phyloP scores from a whole-genome alignment of 208 protist species.

The Vickermania spadyakhi region DNA sequence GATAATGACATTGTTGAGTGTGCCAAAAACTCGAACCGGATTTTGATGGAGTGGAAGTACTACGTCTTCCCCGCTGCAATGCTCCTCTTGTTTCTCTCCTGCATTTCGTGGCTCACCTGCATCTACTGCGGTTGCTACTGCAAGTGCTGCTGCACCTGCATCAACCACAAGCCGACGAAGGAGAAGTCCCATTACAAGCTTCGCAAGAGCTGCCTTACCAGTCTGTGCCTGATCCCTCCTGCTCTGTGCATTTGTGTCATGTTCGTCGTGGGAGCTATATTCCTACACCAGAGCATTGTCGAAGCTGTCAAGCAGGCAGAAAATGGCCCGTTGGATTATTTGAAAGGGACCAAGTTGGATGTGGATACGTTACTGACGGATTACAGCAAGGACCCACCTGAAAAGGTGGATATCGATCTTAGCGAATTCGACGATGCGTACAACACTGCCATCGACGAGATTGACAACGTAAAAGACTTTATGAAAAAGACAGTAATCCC shows the following conservation, averaged over 20 bases:
- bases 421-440: constrained; percentile 30
- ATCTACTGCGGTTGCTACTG: constrained; percentile 47
- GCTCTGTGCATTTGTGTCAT: constrained; percentile 41
- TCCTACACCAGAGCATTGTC: constrained; percentile 9
- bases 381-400: constrained; percentile 18
- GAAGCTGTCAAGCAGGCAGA: constrained; percentile 16
- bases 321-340: constrained; percentile 32
- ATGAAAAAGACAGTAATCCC: constrained; percentile 57
- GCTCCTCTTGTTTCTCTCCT: constrained; percentile 41
- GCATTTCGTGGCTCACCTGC: constrained; percentile 41
- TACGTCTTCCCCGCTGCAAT: constrained; percentile 44
- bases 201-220: background rate
- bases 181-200: background rate
- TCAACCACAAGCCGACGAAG: constrained; percentile 1
- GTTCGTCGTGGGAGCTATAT: constrained; percentile 39
- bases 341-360: constrained; percentile 19
- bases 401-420: constrained; percentile 15
- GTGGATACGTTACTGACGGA: constrained; percentile 28
- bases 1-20: constrained; percentile 53
- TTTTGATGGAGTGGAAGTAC: constrained; percentile 40
- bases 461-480: constrained; percentile 26
- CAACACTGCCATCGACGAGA: constrained; percentile 11
- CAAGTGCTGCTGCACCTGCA: constrained; percentile 10
- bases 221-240: constrained; percentile 18
- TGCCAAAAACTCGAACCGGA: constrained; percentile 29